phyloP scores from a whole-genome alignment of 129 eudicot genomes.

The Solidago caesia region DNA sequence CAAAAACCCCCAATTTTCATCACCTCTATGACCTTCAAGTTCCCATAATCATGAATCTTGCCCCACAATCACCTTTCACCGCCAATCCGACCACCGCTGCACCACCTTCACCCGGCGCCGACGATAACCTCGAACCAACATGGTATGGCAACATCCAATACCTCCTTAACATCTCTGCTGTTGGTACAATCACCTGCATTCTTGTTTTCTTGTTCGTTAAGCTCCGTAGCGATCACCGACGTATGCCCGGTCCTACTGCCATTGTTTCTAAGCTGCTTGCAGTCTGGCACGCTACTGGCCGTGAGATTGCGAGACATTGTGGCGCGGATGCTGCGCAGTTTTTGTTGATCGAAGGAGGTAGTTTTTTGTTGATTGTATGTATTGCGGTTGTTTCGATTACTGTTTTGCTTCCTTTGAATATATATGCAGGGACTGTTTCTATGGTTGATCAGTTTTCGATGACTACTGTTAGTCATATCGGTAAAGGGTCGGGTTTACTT shows the following conservation, averaged over 20 bases:
- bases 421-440: conserved; percentile 56
- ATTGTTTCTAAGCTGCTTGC: conserved; percentile 76
- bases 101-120: conserved; percentile 38
- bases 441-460: conserved; percentile 83
- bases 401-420: conserved; percentile 66
- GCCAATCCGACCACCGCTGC: conserved; percentile 25
- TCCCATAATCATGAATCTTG: conserved; percentile 27
- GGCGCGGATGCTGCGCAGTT: conserved; percentile 98
- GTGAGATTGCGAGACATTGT: conserved; percentile 87
- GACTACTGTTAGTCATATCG: conserved; percentile 79
- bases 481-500: conserved; percentile 63
- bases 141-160: conserved; percentile 99
- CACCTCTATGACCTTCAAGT: neutral
- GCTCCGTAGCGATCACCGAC: conserved; percentile 94
- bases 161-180: conserved; percentile 78
- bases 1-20: conserved; percentile 21
- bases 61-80: conserved; percentile 35
- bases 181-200: conserved; percentile 79
- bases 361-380: conserved; percentile 50
- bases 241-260: conserved; percentile 88
- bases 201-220: conserved; percentile 76
- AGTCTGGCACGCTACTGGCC: conserved; percentile 93
- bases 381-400: conserved; percentile 45
- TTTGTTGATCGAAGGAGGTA: conserved; percentile 91
- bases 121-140: conserved; percentile 41